Conservation (phyloP, 768 basidiomycete genomes). For the Auriscalpium orientale region DNA sequence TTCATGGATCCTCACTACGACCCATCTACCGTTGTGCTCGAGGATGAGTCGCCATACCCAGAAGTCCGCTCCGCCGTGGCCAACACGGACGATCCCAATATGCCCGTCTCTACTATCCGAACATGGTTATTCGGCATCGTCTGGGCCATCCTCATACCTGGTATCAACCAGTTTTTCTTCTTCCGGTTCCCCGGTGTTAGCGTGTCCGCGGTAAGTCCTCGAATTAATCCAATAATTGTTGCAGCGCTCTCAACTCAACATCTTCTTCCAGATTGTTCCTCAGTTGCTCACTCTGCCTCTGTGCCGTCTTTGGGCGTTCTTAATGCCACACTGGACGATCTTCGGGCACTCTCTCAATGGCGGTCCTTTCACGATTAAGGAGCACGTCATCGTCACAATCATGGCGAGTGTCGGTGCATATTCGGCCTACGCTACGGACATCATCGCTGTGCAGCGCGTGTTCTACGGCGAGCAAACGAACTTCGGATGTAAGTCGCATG, state of each 20-base stretch:
- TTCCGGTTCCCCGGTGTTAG: constrained; percentile 34
- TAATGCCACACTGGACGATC: constrained; percentile 44
- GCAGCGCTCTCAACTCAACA: constrained; percentile 6
- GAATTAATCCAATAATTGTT: not conserved
- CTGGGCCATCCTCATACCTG: constrained; percentile 11
- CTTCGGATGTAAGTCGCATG: constrained; percentile 30
- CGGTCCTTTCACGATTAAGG: constrained; percentile 73
- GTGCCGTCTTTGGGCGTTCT: constrained; percentile 58
- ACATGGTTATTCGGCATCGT: constrained; percentile 23
- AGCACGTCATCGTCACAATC: constrained; percentile 68
- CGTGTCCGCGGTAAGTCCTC: not conserved
- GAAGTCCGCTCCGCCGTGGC: constrained; percentile 45
- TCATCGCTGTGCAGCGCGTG: constrained; percentile 36
- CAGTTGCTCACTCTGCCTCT: constrained; percentile 65
- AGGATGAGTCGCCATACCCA: constrained; percentile 44
- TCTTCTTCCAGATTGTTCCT: constrained; percentile 44
- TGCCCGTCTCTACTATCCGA: constrained; percentile 28
- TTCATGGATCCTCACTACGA: too few relatives aligned
- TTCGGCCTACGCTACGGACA: constrained; percentile 57
- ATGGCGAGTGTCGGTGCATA: constrained; percentile 58
- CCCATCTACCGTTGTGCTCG: not conserved
- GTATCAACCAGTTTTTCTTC: constrained; percentile 44
- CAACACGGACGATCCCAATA: constrained; percentile 38
- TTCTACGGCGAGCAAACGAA: constrained; percentile 34
- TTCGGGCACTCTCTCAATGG: constrained; percentile 63